phyloP scores from a whole-genome alignment of 2,329 filamentous ascomycete genomes.

The Neopestalotiopsis sp. region DNA sequence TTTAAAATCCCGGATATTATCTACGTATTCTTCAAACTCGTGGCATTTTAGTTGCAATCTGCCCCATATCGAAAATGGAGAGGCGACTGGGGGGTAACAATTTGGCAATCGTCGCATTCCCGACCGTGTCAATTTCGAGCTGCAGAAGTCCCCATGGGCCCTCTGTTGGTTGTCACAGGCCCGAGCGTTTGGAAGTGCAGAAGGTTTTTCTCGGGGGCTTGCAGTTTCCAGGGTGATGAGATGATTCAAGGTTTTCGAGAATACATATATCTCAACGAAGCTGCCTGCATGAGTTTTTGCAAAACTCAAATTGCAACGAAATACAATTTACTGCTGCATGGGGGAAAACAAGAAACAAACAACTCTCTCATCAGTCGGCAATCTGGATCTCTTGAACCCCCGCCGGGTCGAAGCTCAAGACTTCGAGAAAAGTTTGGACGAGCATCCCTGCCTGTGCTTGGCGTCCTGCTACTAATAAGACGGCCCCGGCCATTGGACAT shows the following conservation, averaged over 20 bases:
- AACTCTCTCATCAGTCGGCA: neutral
- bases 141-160: neutral
- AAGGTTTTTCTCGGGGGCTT: neutral
- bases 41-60: neutral
- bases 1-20: neutral
- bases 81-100: neutral
- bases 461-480: neutral
- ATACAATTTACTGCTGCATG: neutral
- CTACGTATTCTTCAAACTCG: constrained; percentile 9
- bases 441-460: neutral
- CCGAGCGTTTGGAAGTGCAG: neutral
- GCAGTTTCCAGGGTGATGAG: neutral
- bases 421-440: neutral
- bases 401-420: neutral
- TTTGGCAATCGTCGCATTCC: constrained; percentile 2
- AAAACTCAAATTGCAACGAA: neutral
- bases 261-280: neutral
- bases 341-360: neutral
- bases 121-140: neutral
- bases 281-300: no score
- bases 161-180: neutral
- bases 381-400: neutral
- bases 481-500: neutral
- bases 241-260: neutral
- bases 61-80: neutral